Percentiles rank a stretch among this genome's conserved stretches.
Conservation (phyloP, 306 rosid genomes). For the Biancaea sappan region DNA sequence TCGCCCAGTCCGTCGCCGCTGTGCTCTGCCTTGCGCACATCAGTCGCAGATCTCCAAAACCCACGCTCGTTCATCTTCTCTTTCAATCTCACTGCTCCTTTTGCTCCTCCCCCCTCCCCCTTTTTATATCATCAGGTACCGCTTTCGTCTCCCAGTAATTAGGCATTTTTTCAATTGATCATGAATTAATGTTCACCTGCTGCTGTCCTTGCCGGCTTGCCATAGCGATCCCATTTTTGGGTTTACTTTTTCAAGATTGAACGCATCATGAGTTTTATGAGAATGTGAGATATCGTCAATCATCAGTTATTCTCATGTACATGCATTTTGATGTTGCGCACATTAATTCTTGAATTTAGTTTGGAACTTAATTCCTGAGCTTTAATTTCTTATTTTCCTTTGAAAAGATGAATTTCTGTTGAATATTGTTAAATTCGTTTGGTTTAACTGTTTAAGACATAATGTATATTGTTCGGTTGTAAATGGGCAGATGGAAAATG, state of each 20-base stretch:
- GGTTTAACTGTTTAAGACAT: no score
- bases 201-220: neutral
- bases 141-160: neutral
- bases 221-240: neutral
- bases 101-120: no score
- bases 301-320: neutral
- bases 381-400: no score
- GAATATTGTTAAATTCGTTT: no score
- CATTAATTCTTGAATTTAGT: neutral
- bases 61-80: no score
- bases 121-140: neutral
- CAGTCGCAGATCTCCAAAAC: no score
- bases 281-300: neutral
- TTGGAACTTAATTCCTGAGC: no score
- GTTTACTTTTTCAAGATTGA: neutral
- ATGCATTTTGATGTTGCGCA: neutral
- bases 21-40: no score
- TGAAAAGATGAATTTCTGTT: neutral
- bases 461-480: neutral
- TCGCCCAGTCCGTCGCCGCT: no score
- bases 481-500: constrained; percentile 20
- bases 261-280: neutral
- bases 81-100: neutral
- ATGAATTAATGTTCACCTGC: neutral
- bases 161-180: neutral